These are phyloP conservation scores for Fusarium sambucinum DNA, from an alignment of 2,329 filamentous ascomycete genomes.

Conservation along the genomic window DNA sequence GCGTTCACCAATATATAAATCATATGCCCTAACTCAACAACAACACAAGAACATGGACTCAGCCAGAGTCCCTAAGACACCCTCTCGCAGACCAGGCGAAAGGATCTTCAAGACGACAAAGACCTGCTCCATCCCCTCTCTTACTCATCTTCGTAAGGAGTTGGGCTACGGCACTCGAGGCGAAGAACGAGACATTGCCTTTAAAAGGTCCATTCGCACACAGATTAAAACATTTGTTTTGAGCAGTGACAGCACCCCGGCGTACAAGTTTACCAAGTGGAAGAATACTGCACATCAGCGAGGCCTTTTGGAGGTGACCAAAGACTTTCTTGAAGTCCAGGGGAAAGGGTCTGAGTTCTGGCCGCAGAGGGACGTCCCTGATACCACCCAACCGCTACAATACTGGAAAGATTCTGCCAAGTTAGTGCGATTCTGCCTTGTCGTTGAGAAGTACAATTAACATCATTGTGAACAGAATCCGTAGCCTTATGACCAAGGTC, in stretches of 20 bases:
- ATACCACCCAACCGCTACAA: not conserved
- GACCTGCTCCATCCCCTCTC: conserved; percentile 16
- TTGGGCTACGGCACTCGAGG: conserved; percentile 35
- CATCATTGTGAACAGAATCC: conserved; percentile 11
- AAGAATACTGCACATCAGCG: conserved; percentile 23
- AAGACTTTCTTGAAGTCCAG: conserved; percentile 29
- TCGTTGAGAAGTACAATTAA: not conserved
- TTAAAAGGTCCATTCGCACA: conserved; percentile 26
- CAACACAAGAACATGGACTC: conserved; percentile 8
- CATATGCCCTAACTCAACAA: not conserved
- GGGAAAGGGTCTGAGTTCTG: conserved; percentile 36
- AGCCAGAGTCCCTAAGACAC: not conserved
- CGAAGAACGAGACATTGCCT: conserved; percentile 25
- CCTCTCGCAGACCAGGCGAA: not conserved
- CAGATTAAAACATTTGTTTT: conserved; percentile 26
- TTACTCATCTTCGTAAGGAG: conserved; percentile 32
- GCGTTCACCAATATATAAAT: not conserved
- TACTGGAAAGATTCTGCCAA: conserved; percentile 26
- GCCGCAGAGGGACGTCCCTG: conserved; percentile 18
- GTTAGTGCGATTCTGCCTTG: conserved; percentile 2
- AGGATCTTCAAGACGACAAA: conserved; percentile 22
- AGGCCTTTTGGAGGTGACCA: conserved; percentile 35
- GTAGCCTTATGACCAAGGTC: conserved; percentile 24
- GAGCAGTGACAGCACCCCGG: not conserved
- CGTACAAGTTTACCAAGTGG: conserved; percentile 27